Base-by-base conservation (phyloP, 2,329 filamentous ascomycete genomes). In the Calonectria montana region DNA sequence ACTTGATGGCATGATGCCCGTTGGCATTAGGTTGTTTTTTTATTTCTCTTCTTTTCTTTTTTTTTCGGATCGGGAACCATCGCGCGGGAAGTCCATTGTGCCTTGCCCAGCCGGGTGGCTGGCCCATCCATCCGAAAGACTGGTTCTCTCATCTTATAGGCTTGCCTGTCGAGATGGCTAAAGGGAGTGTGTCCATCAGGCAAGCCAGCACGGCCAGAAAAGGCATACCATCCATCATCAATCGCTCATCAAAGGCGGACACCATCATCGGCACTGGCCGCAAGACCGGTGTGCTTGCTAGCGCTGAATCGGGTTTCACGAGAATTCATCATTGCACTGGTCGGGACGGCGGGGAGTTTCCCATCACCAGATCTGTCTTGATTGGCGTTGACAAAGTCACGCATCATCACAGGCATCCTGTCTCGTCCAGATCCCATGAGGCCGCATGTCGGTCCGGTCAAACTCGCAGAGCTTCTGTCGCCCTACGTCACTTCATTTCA, bases 101-200 rank as follows among this genome's bases (percentile, higher is more conserved):
- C 31, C 53, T 57, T 12, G 53, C 53, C 53, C 53, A 57, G 53
- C 53, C 53, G 53, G 53, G 53, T 57, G 53, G 53, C 53, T 57
- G 53, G n/a, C n/a, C 53, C n/a, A 43, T 43, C 41, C 41, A 35
- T 35, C 31, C n/a, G 41, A 43, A 21, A 10, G 5, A 43, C 41
- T 15, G 41, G 41, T 43, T n/a, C n/a, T 43, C 3, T 53, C 65
- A 63, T 53, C 57, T 66, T 31, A 47, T 64, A 67, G 68, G 43
- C 69, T 64, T 29, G 48, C 6, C 27, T 29, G 27, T n/a, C 47
- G 55, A 73, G 66, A 50, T 69, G 66, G 62, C 18, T 7, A 21
- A 50, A 76, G 76, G 76, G 76, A 78, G 76, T 78, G 76, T 78
- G 74, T 76, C 63, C 53, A 55, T 21, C 29, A 35, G 21, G 15